Evolutionary conservation across 441 rosid species (phyloP), one percentile per base, ranked within the genome.

Genomic region (Theobroma grandiflorum): DNA sequence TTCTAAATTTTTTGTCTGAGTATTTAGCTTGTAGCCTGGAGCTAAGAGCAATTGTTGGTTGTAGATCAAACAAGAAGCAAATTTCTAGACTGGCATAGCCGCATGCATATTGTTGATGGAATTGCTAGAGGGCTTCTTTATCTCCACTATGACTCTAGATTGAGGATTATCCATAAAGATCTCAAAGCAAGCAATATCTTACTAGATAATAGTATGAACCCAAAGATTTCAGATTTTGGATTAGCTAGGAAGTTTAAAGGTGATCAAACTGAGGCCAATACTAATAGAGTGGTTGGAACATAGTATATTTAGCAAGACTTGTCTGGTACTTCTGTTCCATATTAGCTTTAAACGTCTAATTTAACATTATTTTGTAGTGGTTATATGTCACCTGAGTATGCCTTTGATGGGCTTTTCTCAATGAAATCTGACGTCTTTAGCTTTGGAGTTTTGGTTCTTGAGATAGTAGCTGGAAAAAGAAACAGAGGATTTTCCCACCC

Each of bases 191-290:
- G 84, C 74, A 83, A 88, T 73, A 84, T 86, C 14, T 83, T 86
- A 70, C 80, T 87, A 11, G 90, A 89, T 52, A 43, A 70, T 14
- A 31, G 83, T 47, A 77, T 84, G 82, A 86, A 84, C 50, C 90
- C 90, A 0, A 88, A 89, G 75, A 88, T 86, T 35, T 84, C 89
- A 2, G 91, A 89, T 68, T 87, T 88, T 9, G 90, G 91, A n/a
- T 35, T 86, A 72, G 91, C 87, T 31, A 88, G 85, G 66, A 80
- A 84, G 20, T 90, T 80, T 68, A 78, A 77, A 5, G 84, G 81
- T 20, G 83, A 86, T 66, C 78, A 83, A 49, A 86, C 80, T 33
- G 90, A 84, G 73, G 86, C 74, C 55, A 86, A 82, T 53, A 88
- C 91, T n/a, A 84, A 71, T 2, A 84, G 86, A 78, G 84, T 90